These are phyloP conservation scores for Oenanthe javanica DNA, from an alignment of 140 eudicot genomes.

Conservation along the genomic window DNA sequence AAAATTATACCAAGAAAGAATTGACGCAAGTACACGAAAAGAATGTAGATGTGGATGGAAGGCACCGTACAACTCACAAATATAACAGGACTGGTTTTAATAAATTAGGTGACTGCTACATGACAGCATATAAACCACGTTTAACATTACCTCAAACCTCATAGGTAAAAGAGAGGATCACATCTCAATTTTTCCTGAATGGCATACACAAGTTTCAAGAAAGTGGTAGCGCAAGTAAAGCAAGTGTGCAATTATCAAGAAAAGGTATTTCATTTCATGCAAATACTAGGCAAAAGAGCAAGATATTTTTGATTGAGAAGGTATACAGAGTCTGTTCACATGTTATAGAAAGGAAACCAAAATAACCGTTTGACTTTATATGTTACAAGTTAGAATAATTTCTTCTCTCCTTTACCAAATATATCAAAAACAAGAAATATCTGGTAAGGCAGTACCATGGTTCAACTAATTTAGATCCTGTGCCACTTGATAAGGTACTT, in stretches of 20 bases:
- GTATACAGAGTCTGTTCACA: background rate
- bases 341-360: background rate
- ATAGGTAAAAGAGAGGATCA: background rate
- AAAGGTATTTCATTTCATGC: background rate
- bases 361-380: background rate
- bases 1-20: background rate
- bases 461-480: slow-evolving; percentile 31
- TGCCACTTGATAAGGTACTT: slow-evolving; percentile 30
- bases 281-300: background rate
- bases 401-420: background rate
- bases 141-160: background rate
- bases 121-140: background rate
- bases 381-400: background rate
- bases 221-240: background rate
- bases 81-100: background rate
- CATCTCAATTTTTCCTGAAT: background rate
- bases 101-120: background rate
- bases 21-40: background rate
- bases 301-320: background rate
- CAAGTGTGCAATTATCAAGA: background rate
- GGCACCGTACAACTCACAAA: background rate
- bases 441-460: slow-evolving; percentile 37
- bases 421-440: slow-evolving; percentile 9
- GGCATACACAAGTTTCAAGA: background rate
- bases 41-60: background rate